Conservation (phyloP, 768 basidiomycete species). For the Pleurotus ostreatus region DNA sequence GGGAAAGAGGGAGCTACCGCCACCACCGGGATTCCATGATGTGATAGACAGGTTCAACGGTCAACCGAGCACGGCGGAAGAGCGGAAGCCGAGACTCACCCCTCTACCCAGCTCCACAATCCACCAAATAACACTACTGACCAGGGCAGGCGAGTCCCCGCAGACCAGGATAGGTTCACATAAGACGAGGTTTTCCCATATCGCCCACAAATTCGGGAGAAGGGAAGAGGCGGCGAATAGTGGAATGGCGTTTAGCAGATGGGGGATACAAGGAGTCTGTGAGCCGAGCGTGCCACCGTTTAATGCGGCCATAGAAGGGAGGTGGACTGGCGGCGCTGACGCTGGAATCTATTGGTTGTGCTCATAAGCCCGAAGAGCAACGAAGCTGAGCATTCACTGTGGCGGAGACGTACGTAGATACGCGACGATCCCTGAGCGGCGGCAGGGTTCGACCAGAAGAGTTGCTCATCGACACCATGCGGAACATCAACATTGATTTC, state of each 20-base stretch:
- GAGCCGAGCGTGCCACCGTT: neutral
- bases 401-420: slow-evolving; percentile 30
- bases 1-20: slow-evolving; percentile 70
- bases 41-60: neutral
- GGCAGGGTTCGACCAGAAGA: slow-evolving; percentile 45
- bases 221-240: slow-evolving; percentile 54
- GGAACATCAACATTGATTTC: slow-evolving; percentile 75
- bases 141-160: slow-evolving; percentile 72
- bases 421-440: slow-evolving; percentile 15
- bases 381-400: no score
- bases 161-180: slow-evolving; percentile 89
- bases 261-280: slow-evolving; percentile 28
- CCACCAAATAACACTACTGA: slow-evolving; percentile 92
- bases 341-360: slow-evolving; percentile 54
- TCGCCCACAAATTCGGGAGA: slow-evolving; percentile 68
- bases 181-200: slow-evolving; percentile 92
- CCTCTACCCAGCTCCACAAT: slow-evolving; percentile 83
- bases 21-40: neutral
- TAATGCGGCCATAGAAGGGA: neutral
- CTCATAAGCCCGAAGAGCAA: no score
- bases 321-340: slow-evolving; percentile 47
- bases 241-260: slow-evolving; percentile 37
- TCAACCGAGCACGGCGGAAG: slow-evolving; percentile 1
- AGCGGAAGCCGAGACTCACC: slow-evolving; percentile 30
- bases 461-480: slow-evolving; percentile 63